Conservation (phyloP, 805 yeast species). For the Barnettozyma pratensis region DNA sequence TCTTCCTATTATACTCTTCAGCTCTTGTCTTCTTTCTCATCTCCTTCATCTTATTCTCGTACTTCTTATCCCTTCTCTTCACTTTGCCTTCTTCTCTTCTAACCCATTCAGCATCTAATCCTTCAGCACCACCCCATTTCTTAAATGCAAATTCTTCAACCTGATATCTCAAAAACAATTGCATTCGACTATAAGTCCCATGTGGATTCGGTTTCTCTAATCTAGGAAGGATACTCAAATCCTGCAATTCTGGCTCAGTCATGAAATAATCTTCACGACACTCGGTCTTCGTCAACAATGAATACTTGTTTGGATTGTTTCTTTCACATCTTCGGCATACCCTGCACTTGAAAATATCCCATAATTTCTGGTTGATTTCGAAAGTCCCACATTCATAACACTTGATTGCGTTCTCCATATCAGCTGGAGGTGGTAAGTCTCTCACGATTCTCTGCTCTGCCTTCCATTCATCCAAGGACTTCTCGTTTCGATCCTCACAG, state of each 20-base stretch:
- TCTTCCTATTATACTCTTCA: slow-evolving; percentile 72
- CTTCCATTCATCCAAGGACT: slow-evolving; percentile 43
- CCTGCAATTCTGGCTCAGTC: slow-evolving; percentile 90
- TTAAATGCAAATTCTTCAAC: slow-evolving; percentile 90
- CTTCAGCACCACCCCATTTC: slow-evolving; percentile 92
- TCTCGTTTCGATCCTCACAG: slow-evolving; percentile 39
- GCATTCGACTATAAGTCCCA: slow-evolving; percentile 86
- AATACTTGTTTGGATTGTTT: slow-evolving; percentile 77
- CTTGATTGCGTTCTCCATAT: slow-evolving; percentile 66
- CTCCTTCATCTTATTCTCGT: slow-evolving; percentile 70
- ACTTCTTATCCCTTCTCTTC: slow-evolving; percentile 71
- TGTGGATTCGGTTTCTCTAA: slow-evolving; percentile 94
- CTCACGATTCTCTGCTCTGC: slow-evolving; percentile 39
- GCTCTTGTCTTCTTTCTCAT: slow-evolving; percentile 93
- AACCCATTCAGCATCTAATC: slow-evolving; percentile 89
- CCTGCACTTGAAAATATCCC: slow-evolving; percentile 60
- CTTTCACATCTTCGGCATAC: slow-evolving; percentile 80
- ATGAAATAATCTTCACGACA: slow-evolving; percentile 87
- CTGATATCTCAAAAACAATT: slow-evolving; percentile 80
- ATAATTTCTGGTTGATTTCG: slow-evolving; percentile 73
- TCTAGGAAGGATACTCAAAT: slow-evolving; percentile 59
- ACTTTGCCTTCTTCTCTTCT: slow-evolving; percentile 69
- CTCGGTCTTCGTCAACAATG: slow-evolving; percentile 91
- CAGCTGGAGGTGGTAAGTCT: slow-evolving; percentile 69
- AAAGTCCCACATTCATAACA: slow-evolving; percentile 80